Evolutionary conservation across 2,329 filamentous ascomycete genomes (phyloP).

Genomic region (Amylocarpus encephaloides): DNA sequence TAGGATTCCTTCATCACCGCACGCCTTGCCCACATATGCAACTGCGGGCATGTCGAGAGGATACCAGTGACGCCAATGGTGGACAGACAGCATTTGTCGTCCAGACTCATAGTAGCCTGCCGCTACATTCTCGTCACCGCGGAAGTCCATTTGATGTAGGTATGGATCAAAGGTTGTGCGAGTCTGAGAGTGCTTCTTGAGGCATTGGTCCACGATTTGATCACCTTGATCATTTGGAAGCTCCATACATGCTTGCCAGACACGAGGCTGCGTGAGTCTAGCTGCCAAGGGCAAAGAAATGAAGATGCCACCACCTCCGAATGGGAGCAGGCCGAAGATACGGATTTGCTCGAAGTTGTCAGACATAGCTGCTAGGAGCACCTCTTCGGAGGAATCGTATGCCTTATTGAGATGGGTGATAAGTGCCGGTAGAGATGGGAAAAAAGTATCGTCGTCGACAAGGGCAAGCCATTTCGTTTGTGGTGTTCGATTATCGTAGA

Average conservation of each 20-base stretch:
- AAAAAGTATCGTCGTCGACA: slow-evolving; percentile 28
- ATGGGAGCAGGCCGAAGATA: slow-evolving; percentile 21
- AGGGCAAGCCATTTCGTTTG: slow-evolving; percentile 25
- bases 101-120: slow-evolving; percentile 25
- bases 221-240: slow-evolving; percentile 20
- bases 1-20: slow-evolving; percentile 32
- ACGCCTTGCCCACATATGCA: slow-evolving; percentile 14
- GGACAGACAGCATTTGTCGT: slow-evolving; percentile 19
- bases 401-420: slow-evolving; percentile 15
- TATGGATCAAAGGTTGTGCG: slow-evolving; percentile 19
- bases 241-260: slow-evolving; percentile 18
- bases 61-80: slow-evolving; percentile 27
- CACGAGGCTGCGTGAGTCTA: slow-evolving; percentile 4
- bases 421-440: slow-evolving; percentile 23
- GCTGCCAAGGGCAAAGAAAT: slow-evolving; percentile 23
- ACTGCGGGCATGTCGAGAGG: slow-evolving; percentile 17
- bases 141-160: slow-evolving; percentile 26
- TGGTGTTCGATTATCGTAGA: slow-evolving; percentile 20
- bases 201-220: slow-evolving; percentile 21
- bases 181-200: slow-evolving; percentile 15
- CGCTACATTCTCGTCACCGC: slow-evolving; percentile 13
- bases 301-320: slow-evolving; percentile 27
- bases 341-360: slow-evolving; percentile 22
- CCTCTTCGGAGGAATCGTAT: slow-evolving; percentile 16
- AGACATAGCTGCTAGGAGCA: slow-evolving; percentile 19